Evolutionary conservation across 148 eudicot species (phyloP).

Genomic region (Nepenthes gracilis): DNA sequence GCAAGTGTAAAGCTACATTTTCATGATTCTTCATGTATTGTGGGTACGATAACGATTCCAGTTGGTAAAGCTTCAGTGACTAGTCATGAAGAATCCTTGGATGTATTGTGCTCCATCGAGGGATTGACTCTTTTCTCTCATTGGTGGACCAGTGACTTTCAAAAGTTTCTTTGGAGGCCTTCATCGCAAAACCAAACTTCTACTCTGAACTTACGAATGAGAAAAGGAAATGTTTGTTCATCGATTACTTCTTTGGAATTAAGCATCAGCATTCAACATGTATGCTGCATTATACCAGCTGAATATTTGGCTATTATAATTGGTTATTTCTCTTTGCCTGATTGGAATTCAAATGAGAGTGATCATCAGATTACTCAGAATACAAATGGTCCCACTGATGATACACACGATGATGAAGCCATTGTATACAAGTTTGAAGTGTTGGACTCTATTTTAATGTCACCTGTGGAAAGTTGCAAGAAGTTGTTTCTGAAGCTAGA

Average conservation of each 20-base stretch:
- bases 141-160: constrained; percentile 36
- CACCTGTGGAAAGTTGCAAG: constrained; percentile 42
- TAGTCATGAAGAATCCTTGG: constrained; percentile 32
- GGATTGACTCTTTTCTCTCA: constrained; percentile 54
- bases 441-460: constrained; percentile 43
- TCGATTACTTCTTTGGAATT: constrained; percentile 34
- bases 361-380: constrained; percentile 11
- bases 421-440: constrained; percentile 55
- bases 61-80: constrained; percentile 38
- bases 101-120: constrained; percentile 54
- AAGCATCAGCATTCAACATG: constrained; percentile 68
- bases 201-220: constrained; percentile 48
- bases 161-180: constrained; percentile 76
- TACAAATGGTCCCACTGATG: constrained; percentile 6
- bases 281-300: constrained; percentile 66
- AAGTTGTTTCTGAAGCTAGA: constrained; percentile 53
- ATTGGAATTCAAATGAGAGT: constrained; percentile 35
- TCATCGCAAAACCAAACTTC: constrained; percentile 33
- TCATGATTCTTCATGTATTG: constrained; percentile 66
- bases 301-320: constrained; percentile 63
- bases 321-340: constrained; percentile 77
- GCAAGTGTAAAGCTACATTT: constrained; percentile 43
- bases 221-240: constrained; percentile 22
- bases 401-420: constrained; percentile 6
- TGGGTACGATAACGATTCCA: constrained; percentile 50